phyloP scores from a whole-genome alignment of 305 asterid species.

The Euphrasia arctica region DNA sequence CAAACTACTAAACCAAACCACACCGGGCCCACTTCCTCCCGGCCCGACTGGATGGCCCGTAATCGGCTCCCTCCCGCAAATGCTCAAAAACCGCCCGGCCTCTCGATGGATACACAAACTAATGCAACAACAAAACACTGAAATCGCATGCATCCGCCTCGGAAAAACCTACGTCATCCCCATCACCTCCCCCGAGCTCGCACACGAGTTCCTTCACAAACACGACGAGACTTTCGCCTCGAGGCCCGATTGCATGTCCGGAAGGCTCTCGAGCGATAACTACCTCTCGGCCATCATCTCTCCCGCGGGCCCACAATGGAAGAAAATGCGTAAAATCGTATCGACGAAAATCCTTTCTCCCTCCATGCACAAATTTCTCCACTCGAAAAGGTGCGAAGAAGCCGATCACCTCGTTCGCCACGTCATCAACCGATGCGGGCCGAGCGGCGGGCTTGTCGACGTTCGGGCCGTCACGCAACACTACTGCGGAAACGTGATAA shows the following conservation, averaged over 20 bases:
- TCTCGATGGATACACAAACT: constrained; percentile 17
- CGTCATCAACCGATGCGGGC: constrained; percentile 4
- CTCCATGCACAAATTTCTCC: constrained; percentile 12
- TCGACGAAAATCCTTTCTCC: constrained; percentile 21
- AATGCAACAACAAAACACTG: constrained; percentile 21
- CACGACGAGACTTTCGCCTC: constrained; percentile 17
- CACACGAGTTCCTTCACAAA: constrained; percentile 16
- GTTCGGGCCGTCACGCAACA: constrained; percentile 15
- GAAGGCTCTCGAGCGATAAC: constrained; percentile 8
- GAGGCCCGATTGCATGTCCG: constrained; percentile 25
- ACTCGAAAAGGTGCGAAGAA: constrained; percentile 12
- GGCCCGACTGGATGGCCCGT: constrained; percentile 20
- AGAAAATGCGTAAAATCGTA: constrained; percentile 24
- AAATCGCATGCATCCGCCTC: constrained; percentile 20
- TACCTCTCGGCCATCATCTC: constrained; percentile 16
- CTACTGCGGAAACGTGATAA: constrained; percentile 18
- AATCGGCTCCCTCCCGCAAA: constrained; percentile 25
- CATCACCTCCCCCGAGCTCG: constrained; percentile 24
- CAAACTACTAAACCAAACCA: neutral
- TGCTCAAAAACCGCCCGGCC: constrained; percentile 20
- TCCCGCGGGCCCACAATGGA: constrained; percentile 28
- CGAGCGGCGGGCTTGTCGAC: constrained; percentile 16
- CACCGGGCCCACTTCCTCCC: neutral
- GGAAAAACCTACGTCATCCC: constrained; percentile 10
- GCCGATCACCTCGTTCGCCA: constrained; percentile 22